Evolutionary conservation across 495 filamentous ascomycete genomes (phyloP).

Genomic region (Neurospora sp.): DNA sequence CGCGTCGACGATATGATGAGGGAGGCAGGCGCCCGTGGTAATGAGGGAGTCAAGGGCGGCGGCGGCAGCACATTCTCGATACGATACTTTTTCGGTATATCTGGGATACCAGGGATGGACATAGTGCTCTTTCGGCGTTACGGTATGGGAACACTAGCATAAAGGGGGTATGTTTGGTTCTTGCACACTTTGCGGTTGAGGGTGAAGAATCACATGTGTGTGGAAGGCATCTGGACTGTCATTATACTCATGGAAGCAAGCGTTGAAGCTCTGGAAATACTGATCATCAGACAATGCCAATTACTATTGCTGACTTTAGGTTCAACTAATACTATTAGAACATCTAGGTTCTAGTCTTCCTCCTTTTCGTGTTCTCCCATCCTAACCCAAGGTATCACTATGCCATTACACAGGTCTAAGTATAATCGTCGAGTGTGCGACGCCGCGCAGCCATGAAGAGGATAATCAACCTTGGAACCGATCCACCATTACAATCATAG

Average conservation of each 20-base stretch:
- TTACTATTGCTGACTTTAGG: neutral
- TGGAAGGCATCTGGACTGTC: neutral
- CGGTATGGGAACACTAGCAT: neutral
- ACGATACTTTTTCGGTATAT: neutral
- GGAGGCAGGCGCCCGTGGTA: neutral
- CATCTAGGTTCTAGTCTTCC: neutral
- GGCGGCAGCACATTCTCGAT: neutral
- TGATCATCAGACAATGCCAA: neutral
- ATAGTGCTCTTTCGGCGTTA: neutral
- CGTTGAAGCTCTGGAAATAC: neutral
- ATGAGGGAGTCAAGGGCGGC: neutral
- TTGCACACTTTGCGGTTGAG: neutral
- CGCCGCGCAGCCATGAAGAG: neutral
- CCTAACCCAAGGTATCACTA: neutral
- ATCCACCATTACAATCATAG: neutral
- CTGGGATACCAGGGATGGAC: neutral
- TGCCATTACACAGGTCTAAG: neutral
- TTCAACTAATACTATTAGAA: neutral
- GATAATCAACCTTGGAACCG: no score
- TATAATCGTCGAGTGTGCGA: neutral
- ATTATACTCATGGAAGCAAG: neutral
- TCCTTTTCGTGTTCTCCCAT: no score
- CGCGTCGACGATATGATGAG: constrained; percentile 59
- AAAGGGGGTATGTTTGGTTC: neutral
- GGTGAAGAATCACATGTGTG: neutral